A percentile compares a stretch with the other conserved stretches of the same genome.
phyloP scores from a whole-genome alignment of 371 early-diverging fungal genomes.

The Batrachochytrium dendrobatidis region DNA sequence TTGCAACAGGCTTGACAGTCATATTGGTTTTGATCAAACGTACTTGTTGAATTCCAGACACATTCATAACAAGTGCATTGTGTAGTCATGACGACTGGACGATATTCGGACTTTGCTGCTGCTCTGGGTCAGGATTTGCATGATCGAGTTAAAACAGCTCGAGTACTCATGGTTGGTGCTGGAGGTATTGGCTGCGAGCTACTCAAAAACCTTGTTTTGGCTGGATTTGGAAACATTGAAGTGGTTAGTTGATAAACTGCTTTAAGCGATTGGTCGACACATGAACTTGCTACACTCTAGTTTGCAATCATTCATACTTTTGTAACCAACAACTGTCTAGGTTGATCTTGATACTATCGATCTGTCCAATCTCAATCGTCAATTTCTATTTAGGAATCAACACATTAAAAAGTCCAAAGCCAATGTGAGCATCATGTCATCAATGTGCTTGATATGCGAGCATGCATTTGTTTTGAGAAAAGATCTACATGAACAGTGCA shows the following conservation, averaged over 20 bases:
- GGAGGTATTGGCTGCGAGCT: conserved; percentile 99
- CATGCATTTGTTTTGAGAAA: not conserved
- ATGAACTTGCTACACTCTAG: not conserved
- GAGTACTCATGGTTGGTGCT: conserved; percentile 40
- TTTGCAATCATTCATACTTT: not conserved
- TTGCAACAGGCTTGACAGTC: too few relatives aligned
- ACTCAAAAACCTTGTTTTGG: conserved; percentile 86
- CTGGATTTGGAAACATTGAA: conserved; percentile 79
- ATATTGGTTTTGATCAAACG: too few relatives aligned
- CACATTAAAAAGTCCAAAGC: conserved; percentile 95
- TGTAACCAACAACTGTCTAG: conserved; percentile 2
- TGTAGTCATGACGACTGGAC: too few relatives aligned
- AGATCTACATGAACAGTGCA: not conserved
- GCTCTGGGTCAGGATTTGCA: not conserved
- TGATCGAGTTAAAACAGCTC: not conserved
- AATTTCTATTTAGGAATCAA: conserved; percentile 91
- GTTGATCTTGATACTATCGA: conserved; percentile 98
- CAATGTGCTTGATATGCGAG: not conserved
- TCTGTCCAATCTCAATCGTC: conserved; percentile 96
- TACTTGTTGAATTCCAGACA: too few relatives aligned
- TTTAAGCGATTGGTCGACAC: not conserved
- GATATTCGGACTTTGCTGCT: not conserved
- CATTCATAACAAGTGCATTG: too few relatives aligned
- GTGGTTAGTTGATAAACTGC: conserved; percentile 43
- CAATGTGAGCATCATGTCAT: conserved; percentile 17